phyloP scores from a whole-genome alignment of 2,329 filamentous ascomycete species.

The Capronia epimyces region DNA sequence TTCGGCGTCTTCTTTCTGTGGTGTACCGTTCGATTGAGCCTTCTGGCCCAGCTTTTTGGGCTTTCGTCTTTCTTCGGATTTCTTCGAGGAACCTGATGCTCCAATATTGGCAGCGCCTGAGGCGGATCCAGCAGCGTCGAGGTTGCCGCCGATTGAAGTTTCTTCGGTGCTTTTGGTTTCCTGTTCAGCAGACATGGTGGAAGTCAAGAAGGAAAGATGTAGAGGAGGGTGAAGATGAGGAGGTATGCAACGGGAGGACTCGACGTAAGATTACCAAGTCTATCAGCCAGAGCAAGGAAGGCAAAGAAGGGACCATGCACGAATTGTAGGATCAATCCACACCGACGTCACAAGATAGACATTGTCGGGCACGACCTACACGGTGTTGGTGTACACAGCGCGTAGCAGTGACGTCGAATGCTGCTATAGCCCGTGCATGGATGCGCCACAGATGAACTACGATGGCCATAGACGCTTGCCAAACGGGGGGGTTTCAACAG shows the following conservation, averaged over 20 bases:
- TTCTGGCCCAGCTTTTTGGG: conserved; percentile 29
- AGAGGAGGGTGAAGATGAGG: conserved; percentile 15
- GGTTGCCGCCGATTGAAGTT: conserved; percentile 33
- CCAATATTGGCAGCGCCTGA: conserved; percentile 34
- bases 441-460: conserved; percentile 8
- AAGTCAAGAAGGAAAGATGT: conserved; percentile 14
- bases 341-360: conserved; percentile 24
- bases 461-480: background rate
- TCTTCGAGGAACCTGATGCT: conserved; percentile 31
- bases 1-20: conserved; percentile 32
- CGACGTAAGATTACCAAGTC: conserved; percentile 24
- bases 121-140: conserved; percentile 33
- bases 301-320: conserved; percentile 15
- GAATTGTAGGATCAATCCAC: conserved; percentile 13
- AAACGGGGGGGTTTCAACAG: conserved; percentile 3
- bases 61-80: conserved; percentile 32
- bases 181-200: conserved; percentile 30
- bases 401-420: conserved; percentile 21
- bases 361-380: conserved; percentile 9
- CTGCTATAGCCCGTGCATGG: conserved; percentile 13
- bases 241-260: conserved; percentile 18
- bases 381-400: conserved; percentile 11
- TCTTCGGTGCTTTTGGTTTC: conserved; percentile 30
- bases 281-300: conserved; percentile 6
- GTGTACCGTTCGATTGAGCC: conserved; percentile 24